phyloP scores from a whole-genome alignment of 768 basidiomycete genomes.

The Xerocomellus intermedius region DNA sequence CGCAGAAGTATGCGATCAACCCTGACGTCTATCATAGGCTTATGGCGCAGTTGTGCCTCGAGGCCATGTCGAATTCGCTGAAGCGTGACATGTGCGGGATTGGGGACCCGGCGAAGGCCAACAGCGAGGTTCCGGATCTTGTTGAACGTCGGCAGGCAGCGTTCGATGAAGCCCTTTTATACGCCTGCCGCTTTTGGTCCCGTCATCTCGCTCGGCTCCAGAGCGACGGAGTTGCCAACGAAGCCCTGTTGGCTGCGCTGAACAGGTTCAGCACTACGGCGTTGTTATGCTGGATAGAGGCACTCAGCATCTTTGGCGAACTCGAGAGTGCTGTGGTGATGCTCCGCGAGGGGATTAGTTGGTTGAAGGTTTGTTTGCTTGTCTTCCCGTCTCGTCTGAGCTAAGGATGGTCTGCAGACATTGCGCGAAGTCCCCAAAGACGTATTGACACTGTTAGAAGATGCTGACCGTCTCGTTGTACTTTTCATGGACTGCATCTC shows the following conservation, averaged over 20 bases:
- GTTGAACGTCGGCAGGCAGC: slow-evolving; percentile 9
- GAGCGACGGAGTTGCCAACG: slow-evolving; percentile 1
- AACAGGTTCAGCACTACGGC: slow-evolving; percentile 11
- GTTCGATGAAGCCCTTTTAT: slow-evolving; percentile 17
- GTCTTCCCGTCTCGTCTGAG: not conserved
- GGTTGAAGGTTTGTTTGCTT: slow-evolving; percentile 13
- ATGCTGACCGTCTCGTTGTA: slow-evolving; percentile 19
- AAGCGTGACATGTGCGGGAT: slow-evolving; percentile 24
- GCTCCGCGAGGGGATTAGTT: slow-evolving; percentile 12
- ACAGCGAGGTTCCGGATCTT: slow-evolving; percentile 19
- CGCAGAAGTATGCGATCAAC: slow-evolving; percentile 12
- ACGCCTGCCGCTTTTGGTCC: slow-evolving; percentile 22
- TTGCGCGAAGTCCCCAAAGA: slow-evolving; percentile 8
- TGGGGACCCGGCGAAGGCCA: slow-evolving; percentile 14
- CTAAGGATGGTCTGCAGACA: slow-evolving; percentile 3
- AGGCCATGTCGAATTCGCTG: slow-evolving; percentile 17
- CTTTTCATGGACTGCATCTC: slow-evolving; percentile 21
- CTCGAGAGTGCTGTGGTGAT: slow-evolving; percentile 15
- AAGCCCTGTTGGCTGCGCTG: slow-evolving; percentile 9
- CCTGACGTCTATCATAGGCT: slow-evolving; percentile 15
- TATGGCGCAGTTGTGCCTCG: slow-evolving; percentile 20
- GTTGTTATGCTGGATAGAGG: slow-evolving; percentile 20
- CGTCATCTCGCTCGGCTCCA: slow-evolving; percentile 17
- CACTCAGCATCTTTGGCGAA: slow-evolving; percentile 18
- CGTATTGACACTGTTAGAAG: slow-evolving; percentile 7